Base-by-base conservation (phyloP, 129 eudicot species). In the Rutidosis leptorrhynchoides region DNA sequence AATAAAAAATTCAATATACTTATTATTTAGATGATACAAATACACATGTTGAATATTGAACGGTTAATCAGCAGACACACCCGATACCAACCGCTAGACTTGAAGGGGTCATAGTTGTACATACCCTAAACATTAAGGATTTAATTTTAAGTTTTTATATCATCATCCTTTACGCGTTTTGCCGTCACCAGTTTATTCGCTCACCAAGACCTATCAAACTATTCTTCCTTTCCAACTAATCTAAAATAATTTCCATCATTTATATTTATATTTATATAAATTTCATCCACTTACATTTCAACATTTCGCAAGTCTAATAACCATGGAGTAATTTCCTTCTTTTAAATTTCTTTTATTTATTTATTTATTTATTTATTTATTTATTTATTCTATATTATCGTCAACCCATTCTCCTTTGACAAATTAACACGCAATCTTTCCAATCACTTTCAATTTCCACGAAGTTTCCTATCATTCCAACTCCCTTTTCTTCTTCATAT, bases 141-240 rank as follows among this genome's bases (percentile, higher is more conserved):
- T 12, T 9, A n/a, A 30, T 5, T 6, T n/a, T n/a, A n/a, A n/a
- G 54, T n/a, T 22, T 15, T 48, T 28, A 26, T 45, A 19, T 65
- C 52, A 40, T 10, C 54, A 21, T 19, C 57, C 78, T 74, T 65
- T 21, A 79, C 95, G 89, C 89, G 95, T 86, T 78, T 61, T 62
- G 72, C 68, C 68, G 58, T 64, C 91, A 79, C 46, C 73, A 54
- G 29, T 61, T 48, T 59, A 48, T 75, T 76, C 69, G 71, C 73
- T 64, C 74, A 84, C 78, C 82, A 27, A 75, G 70, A 61, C 82
- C 48, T 7, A n/a, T 53, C 35, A n/a, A n/a, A n/a, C n/a, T 1
- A 4, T 53, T 22, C 7, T 32, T 32, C 10, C 15, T 35, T 58
- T 58, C 65, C 65, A 62, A 68, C 73, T 53, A 68, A 68, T 69